A percentile compares a stretch with the other conserved stretches of the same genome.
Conservation (phyloP, 1,284 basidiomycete species). For the Tilletiopsis washingtonensis region DNA sequence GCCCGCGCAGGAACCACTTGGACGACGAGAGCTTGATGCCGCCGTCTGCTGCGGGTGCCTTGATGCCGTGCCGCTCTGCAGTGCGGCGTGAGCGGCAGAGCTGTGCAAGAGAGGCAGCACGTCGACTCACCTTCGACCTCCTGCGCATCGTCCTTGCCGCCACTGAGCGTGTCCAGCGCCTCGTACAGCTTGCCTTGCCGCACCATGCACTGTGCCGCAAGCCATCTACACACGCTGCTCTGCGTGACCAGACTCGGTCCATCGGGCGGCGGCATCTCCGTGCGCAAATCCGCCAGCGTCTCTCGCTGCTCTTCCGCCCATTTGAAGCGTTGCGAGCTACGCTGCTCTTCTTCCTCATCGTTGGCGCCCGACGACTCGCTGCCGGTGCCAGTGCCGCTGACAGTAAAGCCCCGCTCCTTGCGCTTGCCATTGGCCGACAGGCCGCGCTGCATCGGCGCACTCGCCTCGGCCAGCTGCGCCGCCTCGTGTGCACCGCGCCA, state of each 20-base stretch:
- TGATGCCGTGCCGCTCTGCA: constrained; percentile 11
- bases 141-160: constrained; percentile 40
- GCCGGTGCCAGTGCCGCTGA: constrained; percentile 34
- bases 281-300: neutral
- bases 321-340: neutral
- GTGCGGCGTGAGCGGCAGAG: neutral
- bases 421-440: constrained; percentile 14
- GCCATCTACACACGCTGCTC: constrained; percentile 35
- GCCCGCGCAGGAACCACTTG: constrained; percentile 80
- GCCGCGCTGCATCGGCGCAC: neutral
- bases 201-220: constrained; percentile 84
- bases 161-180: constrained; percentile 85
- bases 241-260: constrained; percentile 36
- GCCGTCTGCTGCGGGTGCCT: constrained; percentile 41
- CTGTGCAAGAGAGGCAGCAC: neutral
- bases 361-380: constrained; percentile 1
- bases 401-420: constrained; percentile 33
- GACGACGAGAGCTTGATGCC: constrained; percentile 47
- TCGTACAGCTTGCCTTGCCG: constrained; percentile 86
- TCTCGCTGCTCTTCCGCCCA: neutral
- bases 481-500: neutral
- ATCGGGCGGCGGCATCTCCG: constrained; percentile 10
- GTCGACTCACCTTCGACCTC: constrained; percentile 53
- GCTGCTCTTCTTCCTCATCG: neutral
- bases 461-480: neutral